A percentile compares a stretch with the other conserved stretches of the same genome.
phyloP scores from a whole-genome alignment of 2,329 filamentous ascomycete genomes.

The Botryotinia calthae region DNA sequence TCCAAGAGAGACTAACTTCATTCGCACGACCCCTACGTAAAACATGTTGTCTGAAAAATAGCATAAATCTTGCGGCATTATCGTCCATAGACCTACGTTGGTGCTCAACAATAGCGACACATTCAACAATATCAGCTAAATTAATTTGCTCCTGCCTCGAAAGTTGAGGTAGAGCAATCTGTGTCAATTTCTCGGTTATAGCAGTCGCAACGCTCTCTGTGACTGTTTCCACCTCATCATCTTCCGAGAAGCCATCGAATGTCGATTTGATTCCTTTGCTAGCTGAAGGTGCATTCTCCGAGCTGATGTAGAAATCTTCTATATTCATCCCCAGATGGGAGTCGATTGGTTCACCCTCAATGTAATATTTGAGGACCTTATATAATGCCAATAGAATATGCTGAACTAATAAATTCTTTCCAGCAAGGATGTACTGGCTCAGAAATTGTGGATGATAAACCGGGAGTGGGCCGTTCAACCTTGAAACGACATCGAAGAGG shows the following conservation, averaged over 20 bases:
- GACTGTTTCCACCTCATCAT: slow-evolving; percentile 61
- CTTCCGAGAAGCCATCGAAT: slow-evolving; percentile 50
- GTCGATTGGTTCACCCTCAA: slow-evolving; percentile 76
- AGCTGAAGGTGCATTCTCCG: slow-evolving; percentile 27
- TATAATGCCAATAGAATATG: slow-evolving; percentile 70
- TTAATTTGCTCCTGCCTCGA: slow-evolving; percentile 85
- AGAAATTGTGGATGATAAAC: slow-evolving; percentile 91
- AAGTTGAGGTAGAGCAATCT: slow-evolving; percentile 72
- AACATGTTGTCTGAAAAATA: slow-evolving; percentile 81
- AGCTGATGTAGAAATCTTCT: slow-evolving; percentile 54
- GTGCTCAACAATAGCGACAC: slow-evolving; percentile 77
- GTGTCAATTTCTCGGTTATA: slow-evolving; percentile 75
- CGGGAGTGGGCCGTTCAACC: slow-evolving; percentile 82
- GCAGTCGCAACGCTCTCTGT: slow-evolving; percentile 66
- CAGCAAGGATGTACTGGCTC: slow-evolving; percentile 79
- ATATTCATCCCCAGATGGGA: slow-evolving; percentile 67
- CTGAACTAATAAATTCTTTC: slow-evolving; percentile 71
- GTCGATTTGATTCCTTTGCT: slow-evolving; percentile 36
- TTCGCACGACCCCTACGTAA: slow-evolving; percentile 64
- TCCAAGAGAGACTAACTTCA: slow-evolving; percentile 66
- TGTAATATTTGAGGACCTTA: slow-evolving; percentile 76
- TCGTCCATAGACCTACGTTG: slow-evolving; percentile 87
- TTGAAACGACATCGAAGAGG: slow-evolving; percentile 76
- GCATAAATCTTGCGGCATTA: slow-evolving; percentile 81
- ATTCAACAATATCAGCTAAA: slow-evolving; percentile 80